phyloP scores from a whole-genome alignment of 495 filamentous ascomycete genomes.

The Penicillium lividum region DNA sequence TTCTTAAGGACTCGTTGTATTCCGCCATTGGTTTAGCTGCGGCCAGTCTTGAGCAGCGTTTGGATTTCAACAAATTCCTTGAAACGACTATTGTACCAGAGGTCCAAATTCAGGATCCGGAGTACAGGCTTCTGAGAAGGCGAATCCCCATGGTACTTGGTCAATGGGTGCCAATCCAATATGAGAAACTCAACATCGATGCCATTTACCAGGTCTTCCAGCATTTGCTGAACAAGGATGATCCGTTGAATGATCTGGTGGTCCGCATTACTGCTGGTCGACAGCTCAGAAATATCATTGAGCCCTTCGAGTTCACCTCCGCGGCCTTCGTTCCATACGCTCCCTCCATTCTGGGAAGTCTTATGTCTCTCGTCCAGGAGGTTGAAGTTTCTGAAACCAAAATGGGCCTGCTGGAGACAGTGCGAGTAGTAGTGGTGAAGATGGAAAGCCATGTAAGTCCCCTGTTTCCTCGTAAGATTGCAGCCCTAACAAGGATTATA shows the following conservation, averaged over 20 bases:
- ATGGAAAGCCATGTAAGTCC: slow-evolving; percentile 69
- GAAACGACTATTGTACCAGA: slow-evolving; percentile 73
- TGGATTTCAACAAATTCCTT: slow-evolving; percentile 84
- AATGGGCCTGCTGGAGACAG: slow-evolving; percentile 80
- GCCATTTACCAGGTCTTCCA: slow-evolving; percentile 89
- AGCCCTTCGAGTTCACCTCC: slow-evolving; percentile 77
- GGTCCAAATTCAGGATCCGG: slow-evolving; percentile 70
- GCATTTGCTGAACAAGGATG: slow-evolving; percentile 75
- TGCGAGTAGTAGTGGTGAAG: slow-evolving; percentile 74
- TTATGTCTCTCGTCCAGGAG: slow-evolving; percentile 76
- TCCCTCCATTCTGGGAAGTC: slow-evolving; percentile 60
- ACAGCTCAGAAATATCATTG: slow-evolving; percentile 74
- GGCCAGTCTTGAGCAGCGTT: slow-evolving; percentile 62
- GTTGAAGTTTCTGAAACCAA: slow-evolving; percentile 84
- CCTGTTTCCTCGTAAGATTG: neutral
- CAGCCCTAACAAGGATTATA: slow-evolving; percentile 25
- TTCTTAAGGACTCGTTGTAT: slow-evolving; percentile 91
- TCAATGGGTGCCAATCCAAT: slow-evolving; percentile 82
- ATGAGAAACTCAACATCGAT: slow-evolving; percentile 60
- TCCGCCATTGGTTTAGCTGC: slow-evolving; percentile 87
- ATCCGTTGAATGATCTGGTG: slow-evolving; percentile 83
- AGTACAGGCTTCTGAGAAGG: slow-evolving; percentile 84
- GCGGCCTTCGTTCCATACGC: slow-evolving; percentile 74
- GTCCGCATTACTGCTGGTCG: slow-evolving; percentile 89
- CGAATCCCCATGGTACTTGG: slow-evolving; percentile 84